Evolutionary conservation across 169 alveolate species (phyloP).

Genomic region (Eimeria nieschulzi): DNA sequence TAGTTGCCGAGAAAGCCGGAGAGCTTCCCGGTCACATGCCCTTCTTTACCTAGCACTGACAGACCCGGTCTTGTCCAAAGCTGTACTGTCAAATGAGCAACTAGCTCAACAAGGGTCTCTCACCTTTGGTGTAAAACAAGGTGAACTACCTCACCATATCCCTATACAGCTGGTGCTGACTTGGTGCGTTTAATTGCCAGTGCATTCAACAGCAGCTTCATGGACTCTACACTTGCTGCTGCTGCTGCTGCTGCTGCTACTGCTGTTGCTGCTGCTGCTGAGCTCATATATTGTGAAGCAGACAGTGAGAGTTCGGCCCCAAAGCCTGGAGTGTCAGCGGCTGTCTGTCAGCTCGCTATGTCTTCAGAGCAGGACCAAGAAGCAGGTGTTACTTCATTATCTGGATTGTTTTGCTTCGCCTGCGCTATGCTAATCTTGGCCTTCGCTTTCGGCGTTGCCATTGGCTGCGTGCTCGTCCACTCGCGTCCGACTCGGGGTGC

Average conservation of each 20-base stretch:
- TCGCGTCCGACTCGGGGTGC: constrained; percentile 18
- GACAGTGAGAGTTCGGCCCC: no score
- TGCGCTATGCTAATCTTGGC: constrained; percentile 7
- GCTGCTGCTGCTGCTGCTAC: no score
- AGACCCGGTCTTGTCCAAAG: constrained; percentile 25
- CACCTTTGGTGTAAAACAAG: background rate
- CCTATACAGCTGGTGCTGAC: no score
- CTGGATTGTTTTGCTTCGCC: constrained; percentile 11
- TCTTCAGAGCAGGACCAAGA: constrained; percentile 18
- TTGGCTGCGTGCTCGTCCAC: constrained; percentile 36
- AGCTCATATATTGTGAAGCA: no score
- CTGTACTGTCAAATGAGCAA: constrained; percentile 8
- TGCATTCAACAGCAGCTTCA: no score
- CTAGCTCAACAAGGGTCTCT: background rate
- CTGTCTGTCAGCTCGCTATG: background rate
- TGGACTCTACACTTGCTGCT: no score
- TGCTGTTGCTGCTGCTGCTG: no score
- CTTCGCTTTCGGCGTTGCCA: constrained; percentile 24
- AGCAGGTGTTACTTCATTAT: background rate
- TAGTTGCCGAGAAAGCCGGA: background rate
- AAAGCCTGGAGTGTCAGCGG: no score
- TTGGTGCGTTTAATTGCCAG: no score
- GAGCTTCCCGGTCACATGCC: constrained; percentile 2
- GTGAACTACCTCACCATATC: background rate
- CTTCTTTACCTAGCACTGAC: constrained; percentile 28